These are phyloP conservation scores for Candolleomyces aberdarensis DNA, from an alignment of 768 basidiomycete species.

Conservation along the genomic window DNA sequence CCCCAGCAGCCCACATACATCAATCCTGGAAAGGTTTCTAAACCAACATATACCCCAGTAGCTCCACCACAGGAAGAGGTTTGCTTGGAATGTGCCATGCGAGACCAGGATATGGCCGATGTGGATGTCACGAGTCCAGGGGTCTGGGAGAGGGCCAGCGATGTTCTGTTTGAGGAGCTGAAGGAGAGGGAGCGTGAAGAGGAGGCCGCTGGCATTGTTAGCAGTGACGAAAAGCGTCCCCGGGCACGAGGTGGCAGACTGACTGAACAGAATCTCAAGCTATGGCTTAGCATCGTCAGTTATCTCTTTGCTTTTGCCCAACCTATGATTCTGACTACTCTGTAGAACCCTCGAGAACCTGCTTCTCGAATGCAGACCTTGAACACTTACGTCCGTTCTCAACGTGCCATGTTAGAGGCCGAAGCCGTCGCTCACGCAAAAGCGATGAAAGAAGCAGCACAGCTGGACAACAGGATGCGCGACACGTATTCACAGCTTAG, in stretches of 20 bases:
- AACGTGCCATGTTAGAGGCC: slow-evolving; percentile 76
- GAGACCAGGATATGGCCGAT: slow-evolving; percentile 97
- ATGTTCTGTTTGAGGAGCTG: slow-evolving; percentile 76
- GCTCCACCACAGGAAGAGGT: slow-evolving; percentile 74
- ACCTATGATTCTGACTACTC: slow-evolving; percentile 11
- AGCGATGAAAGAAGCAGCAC: slow-evolving; percentile 74
- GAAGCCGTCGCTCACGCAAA: slow-evolving; percentile 77
- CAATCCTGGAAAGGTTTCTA: slow-evolving; percentile 51
- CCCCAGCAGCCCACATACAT: slow-evolving; percentile 79
- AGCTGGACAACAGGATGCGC: slow-evolving; percentile 73
- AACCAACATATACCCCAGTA: slow-evolving; percentile 57
- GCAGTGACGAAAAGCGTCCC: slow-evolving; percentile 56
- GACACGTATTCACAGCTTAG: slow-evolving; percentile 79
- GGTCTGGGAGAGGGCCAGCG: slow-evolving; percentile 90
- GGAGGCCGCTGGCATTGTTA: slow-evolving; percentile 46
- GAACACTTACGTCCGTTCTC: slow-evolving; percentile 76
- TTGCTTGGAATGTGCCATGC: slow-evolving; percentile 97
- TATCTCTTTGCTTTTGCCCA: slow-evolving; percentile 1
- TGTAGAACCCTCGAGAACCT: slow-evolving; percentile 88
- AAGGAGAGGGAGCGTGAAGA: slow-evolving; percentile 70
- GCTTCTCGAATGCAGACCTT: slow-evolving; percentile 81
- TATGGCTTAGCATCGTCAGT: slow-evolving; percentile 79
- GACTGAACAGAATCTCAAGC: slow-evolving; percentile 73
- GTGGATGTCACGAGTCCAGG: slow-evolving; percentile 85
- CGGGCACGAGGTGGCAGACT: slow-evolving; percentile 64